Evolutionary conservation across 768 basidiomycete genomes (phyloP).

Genomic region (Kondoa malvinella): DNA sequence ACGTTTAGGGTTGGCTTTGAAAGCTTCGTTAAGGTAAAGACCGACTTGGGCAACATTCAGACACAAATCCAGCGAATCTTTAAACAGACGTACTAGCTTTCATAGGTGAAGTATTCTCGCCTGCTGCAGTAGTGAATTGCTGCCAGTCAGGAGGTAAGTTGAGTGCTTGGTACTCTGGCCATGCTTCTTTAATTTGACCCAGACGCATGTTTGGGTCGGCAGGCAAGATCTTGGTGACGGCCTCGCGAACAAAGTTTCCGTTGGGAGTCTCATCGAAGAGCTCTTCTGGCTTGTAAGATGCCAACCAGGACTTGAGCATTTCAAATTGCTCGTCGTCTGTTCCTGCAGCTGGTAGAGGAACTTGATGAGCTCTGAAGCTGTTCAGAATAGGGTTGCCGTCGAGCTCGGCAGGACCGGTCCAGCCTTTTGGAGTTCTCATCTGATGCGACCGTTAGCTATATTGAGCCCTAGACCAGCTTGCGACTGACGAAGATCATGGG

Average conservation of each 20-base stretch:
- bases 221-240: constrained; percentile 18
- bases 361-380: constrained; percentile 48
- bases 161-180: constrained; percentile 47
- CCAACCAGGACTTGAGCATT: constrained; percentile 54
- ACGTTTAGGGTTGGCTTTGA: constrained; percentile 49
- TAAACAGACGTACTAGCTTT: constrained; percentile 17
- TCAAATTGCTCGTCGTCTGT: constrained; percentile 47
- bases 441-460: no score
- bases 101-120: constrained; percentile 36
- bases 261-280: constrained; percentile 40
- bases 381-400: neutral
- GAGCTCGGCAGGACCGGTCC: constrained; percentile 25
- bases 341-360: constrained; percentile 60
- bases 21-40: constrained; percentile 32
- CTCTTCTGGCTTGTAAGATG: constrained; percentile 49
- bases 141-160: constrained; percentile 50
- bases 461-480: no score
- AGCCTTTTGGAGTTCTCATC: constrained; percentile 51
- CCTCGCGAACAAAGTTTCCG: constrained; percentile 9
- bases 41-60: constrained; percentile 21
- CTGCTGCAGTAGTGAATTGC: constrained; percentile 40
- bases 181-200: constrained; percentile 31
- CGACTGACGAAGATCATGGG: no score
- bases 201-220: constrained; percentile 20
- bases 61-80: neutral